Base-by-base conservation (phyloP, 352 stramenopile genomes). In the Phytopythium chamaehyphon region DNA sequence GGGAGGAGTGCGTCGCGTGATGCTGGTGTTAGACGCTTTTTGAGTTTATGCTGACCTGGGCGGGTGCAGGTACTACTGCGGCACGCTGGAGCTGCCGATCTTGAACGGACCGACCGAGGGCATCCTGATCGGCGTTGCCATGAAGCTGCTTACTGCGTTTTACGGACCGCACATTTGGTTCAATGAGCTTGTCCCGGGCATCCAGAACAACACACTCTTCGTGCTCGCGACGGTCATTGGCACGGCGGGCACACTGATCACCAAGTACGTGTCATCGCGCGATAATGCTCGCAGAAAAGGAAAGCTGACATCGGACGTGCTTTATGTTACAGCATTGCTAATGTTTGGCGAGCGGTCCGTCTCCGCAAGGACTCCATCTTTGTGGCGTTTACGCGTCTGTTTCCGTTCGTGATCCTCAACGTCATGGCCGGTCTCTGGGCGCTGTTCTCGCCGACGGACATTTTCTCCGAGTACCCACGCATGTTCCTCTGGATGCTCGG, bases 71-170 rank as follows among this genome's bases (percentile, higher is more conserved):
- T 98, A 98, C 74, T 96, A 98, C 76, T 98, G 88, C 1, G 94
- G 95, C 23, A 85, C 90, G 57, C 75, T 99, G 11, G 81, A 98
- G 53, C 71, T 99, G 45, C 96, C 96, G 28, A 76, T 97, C 28
- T 86, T 99, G 56, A 99, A 99, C 73, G 97, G 96, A 16, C 96
- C 97, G 2, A 98, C 78, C 12, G 96, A 99, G 67, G 97, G 97
- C 53, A 87, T 99, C 39, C 59, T 98, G 35, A 87, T 96, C 45
- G 84, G 68, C 2, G 71, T 91, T 43, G 66, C 61, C 19, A 42
- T 95, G 6, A 91, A 95, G 67, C 63, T 95, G 8, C 65, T 88
- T 49, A 95, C 84, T 16, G 75, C 82, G 0, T 37, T 54, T 0
- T 54, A 87, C 19, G 84, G 84, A 8, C 54, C 78, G 35, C 60